Conservation (phyloP, 1,284 basidiomycete genomes). For the Bondarzewia mesenterica region DNA sequence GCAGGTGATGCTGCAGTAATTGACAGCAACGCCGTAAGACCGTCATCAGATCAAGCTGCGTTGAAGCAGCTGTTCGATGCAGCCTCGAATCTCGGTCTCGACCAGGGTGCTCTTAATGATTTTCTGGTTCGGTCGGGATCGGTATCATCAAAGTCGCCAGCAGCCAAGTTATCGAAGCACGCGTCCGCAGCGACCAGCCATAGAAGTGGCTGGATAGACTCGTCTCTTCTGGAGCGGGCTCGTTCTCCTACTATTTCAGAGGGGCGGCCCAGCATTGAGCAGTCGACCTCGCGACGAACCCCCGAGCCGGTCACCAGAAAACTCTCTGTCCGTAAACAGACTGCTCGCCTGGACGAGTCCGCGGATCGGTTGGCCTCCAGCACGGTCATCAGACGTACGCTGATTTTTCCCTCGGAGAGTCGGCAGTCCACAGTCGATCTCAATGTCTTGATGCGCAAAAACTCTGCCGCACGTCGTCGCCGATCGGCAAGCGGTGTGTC, state of each 20-base stretch:
- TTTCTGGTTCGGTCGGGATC: slow-evolving; percentile 64
- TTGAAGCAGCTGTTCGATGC: slow-evolving; percentile 69
- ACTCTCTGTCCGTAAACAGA: slow-evolving; percentile 29
- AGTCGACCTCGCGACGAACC: slow-evolving; percentile 11
- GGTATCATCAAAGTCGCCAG: slow-evolving; percentile 44
- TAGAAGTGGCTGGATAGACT: slow-evolving; percentile 16
- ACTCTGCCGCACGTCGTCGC: slow-evolving; percentile 37
- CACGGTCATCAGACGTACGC: slow-evolving; percentile 62
- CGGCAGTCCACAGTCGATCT: slow-evolving; percentile 45
- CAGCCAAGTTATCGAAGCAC: slow-evolving; percentile 35
- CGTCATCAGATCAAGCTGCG: slow-evolving; percentile 30
- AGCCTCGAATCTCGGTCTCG: slow-evolving; percentile 64
- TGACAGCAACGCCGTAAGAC: not conserved
- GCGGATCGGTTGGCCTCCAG: slow-evolving; percentile 2
- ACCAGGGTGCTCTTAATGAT: slow-evolving; percentile 60
- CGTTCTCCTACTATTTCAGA: slow-evolving; percentile 21
- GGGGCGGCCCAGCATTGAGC: slow-evolving; percentile 29
- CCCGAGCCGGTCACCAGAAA: slow-evolving; percentile 25
- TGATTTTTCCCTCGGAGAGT: slow-evolving; percentile 66
- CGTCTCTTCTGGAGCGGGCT: slow-evolving; percentile 16
- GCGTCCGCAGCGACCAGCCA: slow-evolving; percentile 28
- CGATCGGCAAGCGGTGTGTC: slow-evolving; percentile 51
- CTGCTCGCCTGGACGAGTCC: slow-evolving; percentile 28
- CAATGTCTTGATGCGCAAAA: slow-evolving; percentile 43
- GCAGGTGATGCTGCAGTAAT: slow-evolving; percentile 9